phyloP scores from a whole-genome alignment of 2,329 filamentous ascomycete genomes.

The Pestalotiopsis sp. region DNA sequence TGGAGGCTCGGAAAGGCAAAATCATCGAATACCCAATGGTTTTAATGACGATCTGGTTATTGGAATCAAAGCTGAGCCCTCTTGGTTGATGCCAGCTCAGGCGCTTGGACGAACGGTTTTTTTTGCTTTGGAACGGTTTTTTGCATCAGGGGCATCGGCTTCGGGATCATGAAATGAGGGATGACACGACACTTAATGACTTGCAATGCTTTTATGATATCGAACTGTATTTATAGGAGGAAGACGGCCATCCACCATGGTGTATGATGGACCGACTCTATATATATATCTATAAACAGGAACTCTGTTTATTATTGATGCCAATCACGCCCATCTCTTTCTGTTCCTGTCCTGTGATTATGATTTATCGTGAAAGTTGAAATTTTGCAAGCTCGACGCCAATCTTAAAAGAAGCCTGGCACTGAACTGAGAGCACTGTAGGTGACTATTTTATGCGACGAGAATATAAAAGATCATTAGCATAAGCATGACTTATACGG shows the following conservation, averaged over 20 bases:
- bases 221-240: conserved; percentile 15
- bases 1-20: background rate
- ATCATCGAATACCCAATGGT: background rate
- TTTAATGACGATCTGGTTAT: background rate
- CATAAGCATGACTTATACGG: too few relatives aligned
- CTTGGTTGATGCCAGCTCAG: conserved; percentile 2
- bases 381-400: too few relatives aligned
- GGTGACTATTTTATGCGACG: too few relatives aligned
- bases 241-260: background rate
- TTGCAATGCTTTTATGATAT: conserved; percentile 18
- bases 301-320: conserved; percentile 5
- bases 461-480: too few relatives aligned
- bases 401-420: too few relatives aligned
- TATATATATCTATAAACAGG: conserved; percentile 3
- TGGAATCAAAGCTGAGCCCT: background rate
- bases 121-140: background rate
- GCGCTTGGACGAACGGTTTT: conserved; percentile 6
- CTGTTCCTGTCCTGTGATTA: too few relatives aligned
- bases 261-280: background rate
- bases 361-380: too few relatives aligned
- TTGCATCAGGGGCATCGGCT: conserved; percentile 13
- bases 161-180: conserved; percentile 14
- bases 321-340: background rate
- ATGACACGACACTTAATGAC: conserved; percentile 16
- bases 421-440: too few relatives aligned